A percentile compares a stretch with the other conserved stretches of the same genome.
phyloP scores from a whole-genome alignment of 2,329 filamentous ascomycete genomes.

The Fusarium burgessii region DNA sequence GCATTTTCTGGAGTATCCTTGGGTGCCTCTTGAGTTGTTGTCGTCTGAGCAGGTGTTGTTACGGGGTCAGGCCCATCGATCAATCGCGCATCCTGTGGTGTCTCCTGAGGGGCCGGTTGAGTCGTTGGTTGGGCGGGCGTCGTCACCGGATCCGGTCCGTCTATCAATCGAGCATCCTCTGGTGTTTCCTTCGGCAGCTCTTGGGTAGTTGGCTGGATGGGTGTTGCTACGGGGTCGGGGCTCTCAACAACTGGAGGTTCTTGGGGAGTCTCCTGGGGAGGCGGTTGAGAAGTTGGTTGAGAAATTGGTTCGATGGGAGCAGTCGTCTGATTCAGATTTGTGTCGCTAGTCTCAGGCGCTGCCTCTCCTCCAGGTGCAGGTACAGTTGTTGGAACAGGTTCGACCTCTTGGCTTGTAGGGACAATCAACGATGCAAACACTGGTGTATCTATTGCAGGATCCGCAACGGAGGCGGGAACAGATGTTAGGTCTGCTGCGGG shows the following conservation, averaged over 20 bases:
- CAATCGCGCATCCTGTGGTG: slow-evolving; percentile 13
- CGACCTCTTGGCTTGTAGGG: slow-evolving; percentile 19
- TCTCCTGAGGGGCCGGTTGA: slow-evolving; percentile 9
- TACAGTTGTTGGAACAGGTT: slow-evolving; percentile 18
- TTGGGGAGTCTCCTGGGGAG: neutral
- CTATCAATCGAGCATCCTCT: slow-evolving; percentile 10
- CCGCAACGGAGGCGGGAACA: neutral
- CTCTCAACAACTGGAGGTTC: neutral
- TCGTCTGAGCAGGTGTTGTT: neutral
- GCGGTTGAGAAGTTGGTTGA: slow-evolving; percentile 18
- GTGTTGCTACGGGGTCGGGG: neutral
- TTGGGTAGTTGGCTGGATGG: slow-evolving; percentile 7
- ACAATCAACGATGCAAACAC: slow-evolving; percentile 35
- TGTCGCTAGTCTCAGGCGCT: slow-evolving; percentile 16
- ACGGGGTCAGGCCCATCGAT: slow-evolving; percentile 14
- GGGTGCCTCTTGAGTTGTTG: neutral
- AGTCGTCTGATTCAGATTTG: slow-evolving; percentile 15
- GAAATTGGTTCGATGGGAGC: slow-evolving; percentile 6
- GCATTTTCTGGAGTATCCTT: slow-evolving; percentile 17
- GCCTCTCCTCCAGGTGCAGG: slow-evolving; percentile 19
- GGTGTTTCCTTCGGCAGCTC: slow-evolving; percentile 10
- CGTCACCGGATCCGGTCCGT: slow-evolving; percentile 14
- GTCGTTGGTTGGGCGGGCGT: slow-evolving; percentile 13
- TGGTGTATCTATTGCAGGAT: slow-evolving; percentile 18
- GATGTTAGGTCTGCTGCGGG: slow-evolving; percentile 14